These are phyloP conservation scores for Sambucus nigra DNA, from an alignment of 129 eudicot genomes.

Conservation along the genomic window DNA sequence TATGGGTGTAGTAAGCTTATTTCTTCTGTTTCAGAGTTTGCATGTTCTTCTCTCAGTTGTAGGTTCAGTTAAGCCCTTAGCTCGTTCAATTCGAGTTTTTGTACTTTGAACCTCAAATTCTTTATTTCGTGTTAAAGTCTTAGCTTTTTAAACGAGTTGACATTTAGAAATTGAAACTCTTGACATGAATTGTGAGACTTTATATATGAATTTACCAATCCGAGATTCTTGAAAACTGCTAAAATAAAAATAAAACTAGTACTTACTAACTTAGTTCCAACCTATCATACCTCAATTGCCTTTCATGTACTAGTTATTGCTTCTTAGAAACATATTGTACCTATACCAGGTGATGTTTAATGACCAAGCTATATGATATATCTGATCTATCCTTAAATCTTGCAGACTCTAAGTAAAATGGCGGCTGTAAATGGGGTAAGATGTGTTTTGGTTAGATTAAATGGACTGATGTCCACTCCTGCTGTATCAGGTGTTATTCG, in stretches of 20 bases:
- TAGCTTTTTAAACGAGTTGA: too few relatives aligned
- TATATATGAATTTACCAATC: too few relatives aligned
- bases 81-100: too few relatives aligned
- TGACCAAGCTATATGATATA: background rate
- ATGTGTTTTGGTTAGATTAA: constrained; percentile 89
- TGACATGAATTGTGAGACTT: too few relatives aligned
- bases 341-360: background rate
- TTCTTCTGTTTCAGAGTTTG: background rate
- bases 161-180: too few relatives aligned
- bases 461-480: constrained; percentile 87
- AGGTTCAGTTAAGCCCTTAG: background rate
- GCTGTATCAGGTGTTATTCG: constrained; percentile 97
- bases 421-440: constrained; percentile 95
- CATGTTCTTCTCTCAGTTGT: background rate
- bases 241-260: too few relatives aligned
- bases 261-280: background rate
- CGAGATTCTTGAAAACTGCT: too few relatives aligned
- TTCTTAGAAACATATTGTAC: background rate
- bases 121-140: too few relatives aligned
- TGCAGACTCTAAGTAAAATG: constrained; percentile 88
- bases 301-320: background rate
- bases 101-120: too few relatives aligned
- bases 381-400: constrained; percentile 9
- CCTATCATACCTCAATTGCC: background rate
- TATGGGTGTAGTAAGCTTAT: background rate